These are phyloP conservation scores for Sporothrix globosa DNA, from an alignment of 2,329 filamentous ascomycete species.

Conservation along the genomic window DNA sequence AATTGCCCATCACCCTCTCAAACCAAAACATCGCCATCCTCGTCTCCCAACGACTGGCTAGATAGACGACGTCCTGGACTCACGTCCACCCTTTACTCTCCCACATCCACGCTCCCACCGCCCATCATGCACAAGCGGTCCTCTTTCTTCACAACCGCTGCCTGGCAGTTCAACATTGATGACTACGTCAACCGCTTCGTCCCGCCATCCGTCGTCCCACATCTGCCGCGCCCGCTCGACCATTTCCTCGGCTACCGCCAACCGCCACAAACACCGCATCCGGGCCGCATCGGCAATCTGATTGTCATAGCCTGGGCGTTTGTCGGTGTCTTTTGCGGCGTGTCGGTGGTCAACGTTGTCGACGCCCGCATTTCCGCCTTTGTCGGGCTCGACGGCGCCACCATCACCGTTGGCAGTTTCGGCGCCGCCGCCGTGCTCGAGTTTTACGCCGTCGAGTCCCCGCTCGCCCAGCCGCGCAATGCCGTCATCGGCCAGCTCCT, in stretches of 20 bases:
- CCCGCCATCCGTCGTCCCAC: conserved; percentile 65
- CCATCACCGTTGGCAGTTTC: conserved; percentile 70
- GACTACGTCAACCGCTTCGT: conserved; percentile 71
- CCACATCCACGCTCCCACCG: not conserved
- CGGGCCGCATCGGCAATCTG: conserved; percentile 58
- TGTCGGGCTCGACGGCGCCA: conserved; percentile 50
- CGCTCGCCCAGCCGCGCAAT: conserved; percentile 73
- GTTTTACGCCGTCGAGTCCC: conserved; percentile 72
- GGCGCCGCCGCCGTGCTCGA: conserved; percentile 76
- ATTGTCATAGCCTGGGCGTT: conserved; percentile 64
- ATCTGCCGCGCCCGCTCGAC: conserved; percentile 67
- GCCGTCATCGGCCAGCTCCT: conserved; percentile 68
- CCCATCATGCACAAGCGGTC: conserved; percentile 12
- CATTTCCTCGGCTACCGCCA: conserved; percentile 69
- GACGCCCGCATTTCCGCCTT: conserved; percentile 60
- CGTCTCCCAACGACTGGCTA: not conserved
- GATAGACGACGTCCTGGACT: not conserved
- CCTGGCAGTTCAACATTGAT: conserved; percentile 74
- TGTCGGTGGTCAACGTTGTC: conserved; percentile 63
- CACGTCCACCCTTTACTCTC: not conserved
- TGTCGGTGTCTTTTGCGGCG: conserved; percentile 64
- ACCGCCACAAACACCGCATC: conserved; percentile 36
- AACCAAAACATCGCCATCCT: not conserved
- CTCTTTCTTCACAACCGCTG: conserved; percentile 11
- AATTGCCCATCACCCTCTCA: not conserved